Conservation (phyloP, 2,329 filamentous ascomycete genomes). For the Malbranchea cinnamomea region DNA sequence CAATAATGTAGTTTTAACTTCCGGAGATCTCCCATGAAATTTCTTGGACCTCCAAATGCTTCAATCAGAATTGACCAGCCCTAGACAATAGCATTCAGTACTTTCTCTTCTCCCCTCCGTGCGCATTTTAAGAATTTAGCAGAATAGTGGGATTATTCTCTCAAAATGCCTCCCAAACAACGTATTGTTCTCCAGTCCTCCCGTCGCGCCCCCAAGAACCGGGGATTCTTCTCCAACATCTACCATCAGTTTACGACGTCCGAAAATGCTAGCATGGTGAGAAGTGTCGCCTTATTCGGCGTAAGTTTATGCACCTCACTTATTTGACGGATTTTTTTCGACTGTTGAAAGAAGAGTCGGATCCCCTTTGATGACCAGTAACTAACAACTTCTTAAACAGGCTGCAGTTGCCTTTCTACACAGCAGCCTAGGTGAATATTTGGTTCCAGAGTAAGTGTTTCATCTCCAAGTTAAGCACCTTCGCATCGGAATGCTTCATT, state of each 20-base stretch:
- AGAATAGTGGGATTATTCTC: not conserved
- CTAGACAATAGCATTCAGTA: too few relatives aligned
- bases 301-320: constrained; percentile 33
- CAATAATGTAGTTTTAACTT: too few relatives aligned
- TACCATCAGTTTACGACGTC: constrained; percentile 50
- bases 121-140: too few relatives aligned
- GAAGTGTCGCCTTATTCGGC: constrained; percentile 52
- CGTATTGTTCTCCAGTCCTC: constrained; percentile 37
- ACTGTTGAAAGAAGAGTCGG: constrained; percentile 4
- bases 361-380: not conserved
- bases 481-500: not conserved
- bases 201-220: constrained; percentile 27
- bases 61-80: too few relatives aligned
- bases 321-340: constrained; percentile 5
- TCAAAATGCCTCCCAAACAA: constrained; percentile 49
- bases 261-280: constrained; percentile 55
- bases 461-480: constrained; percentile 12
- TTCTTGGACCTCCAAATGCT: too few relatives aligned
- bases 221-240: constrained; percentile 41
- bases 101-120: too few relatives aligned
- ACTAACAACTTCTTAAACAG: constrained; percentile 23
- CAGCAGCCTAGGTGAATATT: constrained; percentile 51
- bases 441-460: constrained; percentile 44
- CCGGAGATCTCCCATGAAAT: too few relatives aligned
- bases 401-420: constrained; percentile 51